Evolutionary conservation across 2,329 filamentous ascomycete genomes (phyloP), one percentile per base, ranked within the genome.

Genomic region (Colletotrichum sp.): DNA sequence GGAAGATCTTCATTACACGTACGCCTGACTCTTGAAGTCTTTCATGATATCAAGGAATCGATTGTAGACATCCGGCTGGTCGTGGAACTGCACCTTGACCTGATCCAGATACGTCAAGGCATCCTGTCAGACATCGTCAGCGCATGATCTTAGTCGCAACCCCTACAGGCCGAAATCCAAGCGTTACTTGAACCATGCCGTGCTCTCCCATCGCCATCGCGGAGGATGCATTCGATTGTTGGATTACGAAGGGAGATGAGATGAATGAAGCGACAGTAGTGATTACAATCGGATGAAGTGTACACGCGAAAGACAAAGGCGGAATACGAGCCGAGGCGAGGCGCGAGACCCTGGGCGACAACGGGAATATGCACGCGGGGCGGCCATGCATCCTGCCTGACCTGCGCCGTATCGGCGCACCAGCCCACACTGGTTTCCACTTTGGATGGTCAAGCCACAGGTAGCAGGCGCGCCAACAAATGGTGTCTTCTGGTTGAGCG

Each of bases 41-140:
- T 99, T 99, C 97, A 99, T 99, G 64, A 99, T 99, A 80, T 99
- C 97, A 61, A 99, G 87, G 80, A 99, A 98, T 48, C 95, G 90
- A 81, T 98, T 98, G 81, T 99, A 99, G 1, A 99, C 97, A 84
- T 98, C 96, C 5, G 97, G 96, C 79, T 98, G 96, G 77, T 98
- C 96, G 76, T 96, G 94, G 80, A 99, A 99, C 81, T 98, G 96
- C 32, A 98, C 96, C 85, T 99, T 99, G 78, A 99, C 97, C 84
- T 98, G 97, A 82, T 99, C 97, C 28, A 99, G 91, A 82, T 99
- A 99, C 81, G 96, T 98, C 59, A 99, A 90, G 36, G 97, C 97
- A 82, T 92, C 88, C 88, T 91, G 79, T 59, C 63, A 56, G 56
- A 13, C 10, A 26, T 59, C 21, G 48, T 75, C 52, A 75, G 73